These are phyloP conservation scores for Bipolaris victoriae DNA, from an alignment of 2,329 filamentous ascomycete species.

Conservation along the genomic window DNA sequence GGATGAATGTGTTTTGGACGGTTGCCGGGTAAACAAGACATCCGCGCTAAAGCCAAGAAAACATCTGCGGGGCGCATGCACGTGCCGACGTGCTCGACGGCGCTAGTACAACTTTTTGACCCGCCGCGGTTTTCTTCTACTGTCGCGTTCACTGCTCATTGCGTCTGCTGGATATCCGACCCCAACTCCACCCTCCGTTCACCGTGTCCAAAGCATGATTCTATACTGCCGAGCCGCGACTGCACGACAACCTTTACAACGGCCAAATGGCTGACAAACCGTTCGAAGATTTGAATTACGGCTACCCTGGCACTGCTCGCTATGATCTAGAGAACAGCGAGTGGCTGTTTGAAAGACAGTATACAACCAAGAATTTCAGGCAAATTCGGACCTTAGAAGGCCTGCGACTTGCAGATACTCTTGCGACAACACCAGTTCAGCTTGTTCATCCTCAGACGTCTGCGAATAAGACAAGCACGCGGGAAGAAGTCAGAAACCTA, in stretches of 20 bases:
- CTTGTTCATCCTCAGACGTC: constrained; percentile 5
- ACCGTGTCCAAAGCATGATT: constrained; percentile 33
- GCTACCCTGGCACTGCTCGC: constrained; percentile 59
- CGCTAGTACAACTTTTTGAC: constrained; percentile 33
- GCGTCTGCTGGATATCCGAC: constrained; percentile 1
- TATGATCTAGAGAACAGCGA: constrained; percentile 56
- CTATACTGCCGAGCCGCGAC: constrained; percentile 10
- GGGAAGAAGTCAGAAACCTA: constrained; percentile 26
- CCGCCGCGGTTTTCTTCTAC: constrained; percentile 14
- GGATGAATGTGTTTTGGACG: constrained; percentile 22
- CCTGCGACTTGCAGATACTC: constrained; percentile 17
- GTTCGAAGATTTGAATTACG: constrained; percentile 58
- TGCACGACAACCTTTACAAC: constrained; percentile 32
- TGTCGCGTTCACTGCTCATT: constrained; percentile 7
- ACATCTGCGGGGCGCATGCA: constrained; percentile 21
- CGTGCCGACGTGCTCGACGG: constrained; percentile 36
- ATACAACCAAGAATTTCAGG: constrained; percentile 31
- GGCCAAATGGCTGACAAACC: constrained; percentile 64
- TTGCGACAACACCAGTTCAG: constrained; percentile 27
- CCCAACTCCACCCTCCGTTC: background rate
- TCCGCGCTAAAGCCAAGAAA: constrained; percentile 16
- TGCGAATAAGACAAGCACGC: constrained; percentile 11
- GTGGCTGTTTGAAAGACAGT: constrained; percentile 58
- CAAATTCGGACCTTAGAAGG: constrained; percentile 33
- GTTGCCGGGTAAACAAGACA: constrained; percentile 42